Evolutionary conservation across 73 alveolate species (phyloP).

Genomic region (Symbiodinium natans): DNA sequence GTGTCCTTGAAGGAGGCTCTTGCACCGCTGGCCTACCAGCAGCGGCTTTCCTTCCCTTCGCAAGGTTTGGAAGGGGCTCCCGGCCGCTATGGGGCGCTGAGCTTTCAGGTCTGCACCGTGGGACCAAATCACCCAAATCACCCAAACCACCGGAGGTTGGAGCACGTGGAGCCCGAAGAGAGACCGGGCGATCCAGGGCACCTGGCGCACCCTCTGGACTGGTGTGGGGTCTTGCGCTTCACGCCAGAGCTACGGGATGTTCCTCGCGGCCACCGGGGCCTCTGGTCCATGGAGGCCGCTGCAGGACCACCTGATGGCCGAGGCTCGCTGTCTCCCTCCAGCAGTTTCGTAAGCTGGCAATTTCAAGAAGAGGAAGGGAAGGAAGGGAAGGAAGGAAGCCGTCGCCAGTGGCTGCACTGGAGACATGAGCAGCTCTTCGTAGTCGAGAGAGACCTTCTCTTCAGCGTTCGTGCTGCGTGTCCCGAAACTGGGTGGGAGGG

Average conservation of each 20-base stretch:
- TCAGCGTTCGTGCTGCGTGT: constrained; percentile 28
- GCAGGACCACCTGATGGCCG: constrained; percentile 15
- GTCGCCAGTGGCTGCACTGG: background rate
- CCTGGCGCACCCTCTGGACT: constrained; percentile 63
- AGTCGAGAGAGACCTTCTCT: constrained; percentile 70
- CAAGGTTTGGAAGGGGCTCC: constrained; percentile 36
- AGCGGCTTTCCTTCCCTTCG: background rate
- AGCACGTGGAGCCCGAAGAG: too few relatives aligned
- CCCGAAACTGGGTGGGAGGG: background rate
- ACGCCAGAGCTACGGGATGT: constrained; percentile 14
- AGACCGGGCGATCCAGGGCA: background rate
- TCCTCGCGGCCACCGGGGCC: constrained; percentile 15
- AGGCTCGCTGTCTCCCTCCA: constrained; percentile 5
- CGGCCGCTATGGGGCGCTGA: background rate
- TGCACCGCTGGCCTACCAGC: constrained; percentile 31
- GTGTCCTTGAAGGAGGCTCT: background rate
- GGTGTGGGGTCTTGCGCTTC: constrained; percentile 78
- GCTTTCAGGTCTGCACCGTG: background rate
- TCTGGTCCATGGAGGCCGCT: constrained; percentile 72
- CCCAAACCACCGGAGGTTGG: too few relatives aligned
- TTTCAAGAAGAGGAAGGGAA: background rate
- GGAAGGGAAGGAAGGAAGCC: too few relatives aligned
- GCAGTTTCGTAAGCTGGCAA: constrained; percentile 56
- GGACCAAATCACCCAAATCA: background rate
- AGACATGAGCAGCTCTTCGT: constrained; percentile 5